Percentiles rank a stretch among this genome's conserved stretches.
phyloP scores from a whole-genome alignment of 1,284 basidiomycete species.

The Cutaneotrichosporon daszewskae region DNA sequence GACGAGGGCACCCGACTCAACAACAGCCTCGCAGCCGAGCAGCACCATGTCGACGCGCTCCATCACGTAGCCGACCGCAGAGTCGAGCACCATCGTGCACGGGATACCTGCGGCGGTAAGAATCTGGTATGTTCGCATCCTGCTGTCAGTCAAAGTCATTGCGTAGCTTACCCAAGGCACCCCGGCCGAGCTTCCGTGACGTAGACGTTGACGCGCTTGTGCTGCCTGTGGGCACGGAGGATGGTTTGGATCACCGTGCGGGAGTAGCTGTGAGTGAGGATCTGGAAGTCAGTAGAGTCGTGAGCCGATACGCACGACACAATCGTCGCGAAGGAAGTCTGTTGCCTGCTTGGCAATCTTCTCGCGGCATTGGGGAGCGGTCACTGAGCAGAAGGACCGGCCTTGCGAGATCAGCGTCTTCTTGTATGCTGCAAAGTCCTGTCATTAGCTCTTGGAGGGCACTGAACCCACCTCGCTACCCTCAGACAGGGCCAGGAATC shows the following conservation, averaged over 20 bases:
- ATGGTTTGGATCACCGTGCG: slow-evolving; percentile 92
- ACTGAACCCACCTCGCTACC: slow-evolving; percentile 31
- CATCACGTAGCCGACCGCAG: slow-evolving; percentile 95
- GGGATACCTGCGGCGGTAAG: slow-evolving; percentile 82
- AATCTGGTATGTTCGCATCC: slow-evolving; percentile 79
- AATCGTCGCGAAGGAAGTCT: slow-evolving; percentile 90
- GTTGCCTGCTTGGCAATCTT: slow-evolving; percentile 86
- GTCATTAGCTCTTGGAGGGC: slow-evolving; percentile 6
- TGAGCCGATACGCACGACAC: slow-evolving; percentile 59
- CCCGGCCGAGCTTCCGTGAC: slow-evolving; percentile 61
- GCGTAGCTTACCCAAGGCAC: slow-evolving; percentile 34
- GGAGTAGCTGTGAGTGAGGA: slow-evolving; percentile 92
- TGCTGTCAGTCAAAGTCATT: slow-evolving; percentile 42
- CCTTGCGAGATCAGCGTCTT: slow-evolving; percentile 41
- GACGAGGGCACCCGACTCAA: slow-evolving; percentile 67
- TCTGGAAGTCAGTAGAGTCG: slow-evolving; percentile 51
- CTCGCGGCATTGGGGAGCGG: slow-evolving; percentile 74
- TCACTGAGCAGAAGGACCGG: slow-evolving; percentile 42
- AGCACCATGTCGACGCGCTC: slow-evolving; percentile 90
- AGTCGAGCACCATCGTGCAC: slow-evolving; percentile 90
- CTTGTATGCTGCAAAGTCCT: slow-evolving; percentile 45
- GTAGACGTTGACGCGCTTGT: slow-evolving; percentile 92
- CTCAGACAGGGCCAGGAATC: slow-evolving; percentile 39
- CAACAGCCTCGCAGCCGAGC: slow-evolving; percentile 94
- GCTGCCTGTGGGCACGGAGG: slow-evolving; percentile 71